Base-by-base conservation (phyloP, 768 basidiomycete species). In the Ephemerocybe angulata region DNA sequence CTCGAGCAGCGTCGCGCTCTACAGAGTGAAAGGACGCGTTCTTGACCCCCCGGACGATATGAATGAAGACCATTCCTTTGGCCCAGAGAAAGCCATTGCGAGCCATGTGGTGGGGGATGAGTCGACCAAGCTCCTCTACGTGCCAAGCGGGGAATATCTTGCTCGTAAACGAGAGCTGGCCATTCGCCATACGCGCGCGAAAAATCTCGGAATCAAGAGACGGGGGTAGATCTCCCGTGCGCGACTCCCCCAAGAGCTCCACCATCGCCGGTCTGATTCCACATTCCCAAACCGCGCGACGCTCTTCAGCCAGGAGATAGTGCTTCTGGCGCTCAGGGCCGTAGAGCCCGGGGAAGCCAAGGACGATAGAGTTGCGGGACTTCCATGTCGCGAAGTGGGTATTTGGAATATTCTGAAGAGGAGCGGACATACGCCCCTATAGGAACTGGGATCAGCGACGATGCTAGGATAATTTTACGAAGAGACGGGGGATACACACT, bases 31-130 rank as follows among this genome's bases (percentile, higher is more conserved):
- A 43, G 15, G 21, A n/a, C 10, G 37, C 24, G 29, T 60, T 52
- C 30, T 60, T 60, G 30, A 60, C 40, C 5, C 59, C 56, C 28
- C 46, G 30, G 40, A 60, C 50, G 5, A 50, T 29, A 21, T 60
- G 59, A 17, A 60, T 17, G 25, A 57, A 13, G 22, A 60, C 50
- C 19, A 60, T 37, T 17, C 31, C 24, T n/a, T 24, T 12, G 4
- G 31, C 56, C 56, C 59, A 60, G 4, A 6, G 12, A 1, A 40
- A 15, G 4, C 47, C 54, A 25, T 30, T 40, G 5, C 40, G 15
- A 3, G 43, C 28, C 10, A 52, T 19, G 4, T 3, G 30, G 13
- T 24, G 19, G 5, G 35, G 49, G 3, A 51, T 37, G 28, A 28
- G 6, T 8, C 19, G 24, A 13, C 19, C 29, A 31, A 56, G 48